Conservation (phyloP, 2,329 filamentous ascomycete species). For the Penicillium vulpinum region DNA sequence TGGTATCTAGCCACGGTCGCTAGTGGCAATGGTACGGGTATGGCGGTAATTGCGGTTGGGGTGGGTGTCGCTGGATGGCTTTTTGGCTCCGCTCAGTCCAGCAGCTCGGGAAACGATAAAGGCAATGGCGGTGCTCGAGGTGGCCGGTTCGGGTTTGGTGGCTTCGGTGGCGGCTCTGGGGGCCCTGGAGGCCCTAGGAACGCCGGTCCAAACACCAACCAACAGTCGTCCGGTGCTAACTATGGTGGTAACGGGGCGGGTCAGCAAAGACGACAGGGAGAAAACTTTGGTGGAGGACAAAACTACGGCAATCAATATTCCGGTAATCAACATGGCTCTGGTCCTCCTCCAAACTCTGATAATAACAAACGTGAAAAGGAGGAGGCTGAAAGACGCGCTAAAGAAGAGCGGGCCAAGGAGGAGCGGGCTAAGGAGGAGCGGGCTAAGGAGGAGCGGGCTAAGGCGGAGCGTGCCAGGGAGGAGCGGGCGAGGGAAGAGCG, state of each 20-base stretch:
- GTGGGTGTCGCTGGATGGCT: constrained; percentile 80
- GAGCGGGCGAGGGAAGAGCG: constrained; percentile 32
- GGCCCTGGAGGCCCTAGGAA: constrained; percentile 20
- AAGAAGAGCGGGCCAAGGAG: constrained; percentile 34
- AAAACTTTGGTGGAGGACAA: constrained; percentile 32
- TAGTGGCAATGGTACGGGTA: constrained; percentile 71
- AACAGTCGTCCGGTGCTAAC: constrained; percentile 26
- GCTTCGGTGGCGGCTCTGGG: constrained; percentile 18
- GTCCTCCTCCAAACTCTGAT: constrained; percentile 21
- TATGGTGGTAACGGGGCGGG: constrained; percentile 22
- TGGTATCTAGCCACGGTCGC: constrained; percentile 73
- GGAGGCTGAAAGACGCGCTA: constrained; percentile 22
- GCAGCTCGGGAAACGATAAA: constrained; percentile 31
- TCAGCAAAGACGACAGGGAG: constrained; percentile 27
- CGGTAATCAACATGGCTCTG: constrained; percentile 37
- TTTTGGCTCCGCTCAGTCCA: constrained; percentile 63
- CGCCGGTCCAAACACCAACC: constrained; percentile 20
- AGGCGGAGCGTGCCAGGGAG: constrained; percentile 23
- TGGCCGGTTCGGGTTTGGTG: constrained; percentile 25
- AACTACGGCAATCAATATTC: constrained; percentile 34
- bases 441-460: constrained; percentile 6
- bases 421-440: constrained; percentile 37
- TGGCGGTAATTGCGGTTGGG: constrained; percentile 68
- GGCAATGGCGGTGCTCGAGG: constrained; percentile 32
- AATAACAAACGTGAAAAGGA: constrained; percentile 15